Conservation (phyloP, 208 protist species). For the Crithidia fasciculata region DNA sequence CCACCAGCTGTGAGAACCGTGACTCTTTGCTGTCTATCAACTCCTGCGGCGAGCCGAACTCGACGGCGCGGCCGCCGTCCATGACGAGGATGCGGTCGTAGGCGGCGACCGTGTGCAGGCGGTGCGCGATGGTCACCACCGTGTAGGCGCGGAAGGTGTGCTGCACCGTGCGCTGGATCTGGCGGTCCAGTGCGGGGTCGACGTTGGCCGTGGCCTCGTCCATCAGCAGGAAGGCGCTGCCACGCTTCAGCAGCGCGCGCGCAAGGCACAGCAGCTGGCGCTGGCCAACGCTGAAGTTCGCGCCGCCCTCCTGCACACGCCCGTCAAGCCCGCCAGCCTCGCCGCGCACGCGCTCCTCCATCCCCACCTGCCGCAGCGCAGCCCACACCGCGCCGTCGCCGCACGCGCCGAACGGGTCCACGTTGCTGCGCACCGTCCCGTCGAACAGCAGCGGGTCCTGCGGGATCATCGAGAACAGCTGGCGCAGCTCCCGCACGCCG, state of each 20-base stretch:
- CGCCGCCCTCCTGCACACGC: too few relatives aligned
- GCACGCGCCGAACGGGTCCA: constrained; percentile 65
- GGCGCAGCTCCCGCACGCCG: constrained; percentile 53
- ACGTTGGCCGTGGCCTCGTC: too few relatives aligned
- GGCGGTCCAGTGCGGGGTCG: too few relatives aligned
- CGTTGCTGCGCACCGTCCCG: constrained; percentile 77
- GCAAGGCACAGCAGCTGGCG: too few relatives aligned
- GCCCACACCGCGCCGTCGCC: constrained; percentile 50
- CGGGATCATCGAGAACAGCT: constrained; percentile 83
- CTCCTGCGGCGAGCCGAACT: constrained; percentile 26
- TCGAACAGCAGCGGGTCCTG: constrained; percentile 86
- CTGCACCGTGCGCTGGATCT: too few relatives aligned
- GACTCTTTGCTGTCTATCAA: constrained; percentile 7
- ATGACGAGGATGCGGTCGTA: constrained; percentile 77
- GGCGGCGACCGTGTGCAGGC: constrained; percentile 66
- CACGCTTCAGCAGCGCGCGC: too few relatives aligned
- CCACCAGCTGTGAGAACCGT: constrained; percentile 5
- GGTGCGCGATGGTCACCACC: constrained; percentile 74
- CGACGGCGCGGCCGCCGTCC: constrained; percentile 40
- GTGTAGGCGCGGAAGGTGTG: constrained; percentile 63
- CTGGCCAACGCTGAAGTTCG: too few relatives aligned
- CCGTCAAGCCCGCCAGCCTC: too few relatives aligned
- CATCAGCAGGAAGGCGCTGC: too few relatives aligned
- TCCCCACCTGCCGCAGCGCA: constrained; percentile 56
- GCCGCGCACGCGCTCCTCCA: constrained; percentile 47